phyloP scores from a whole-genome alignment of 2,329 filamentous ascomycete species.

The Fusarium albidum region DNA sequence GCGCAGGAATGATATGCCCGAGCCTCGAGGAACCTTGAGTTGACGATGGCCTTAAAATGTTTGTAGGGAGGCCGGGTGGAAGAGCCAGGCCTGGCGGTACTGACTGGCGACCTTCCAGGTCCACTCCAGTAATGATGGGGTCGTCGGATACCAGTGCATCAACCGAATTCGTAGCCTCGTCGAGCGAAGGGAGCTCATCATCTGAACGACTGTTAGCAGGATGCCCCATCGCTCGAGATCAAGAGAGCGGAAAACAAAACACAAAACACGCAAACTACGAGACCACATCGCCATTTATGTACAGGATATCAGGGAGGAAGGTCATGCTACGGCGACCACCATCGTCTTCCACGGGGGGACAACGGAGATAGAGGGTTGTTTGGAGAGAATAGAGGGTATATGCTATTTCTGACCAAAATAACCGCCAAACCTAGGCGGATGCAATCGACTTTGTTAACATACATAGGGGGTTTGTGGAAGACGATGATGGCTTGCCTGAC shows the following conservation, averaged over 20 bases:
- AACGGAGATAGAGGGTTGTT: slow-evolving; percentile 46
- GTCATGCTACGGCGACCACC: slow-evolving; percentile 66
- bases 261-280: slow-evolving; percentile 38
- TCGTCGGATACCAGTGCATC: slow-evolving; percentile 74
- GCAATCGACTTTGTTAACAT: slow-evolving; percentile 64
- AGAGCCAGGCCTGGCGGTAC: slow-evolving; percentile 44
- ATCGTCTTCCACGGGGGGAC: slow-evolving; percentile 65
- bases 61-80: slow-evolving; percentile 31
- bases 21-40: slow-evolving; percentile 29
- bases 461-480: slow-evolving; percentile 70
- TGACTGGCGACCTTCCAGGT: slow-evolving; percentile 30
- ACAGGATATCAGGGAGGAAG: slow-evolving; percentile 46
- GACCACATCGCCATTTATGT: slow-evolving; percentile 50
- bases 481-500: slow-evolving; percentile 76
- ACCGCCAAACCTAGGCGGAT: slow-evolving; percentile 44
- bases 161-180: slow-evolving; percentile 69
- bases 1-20: slow-evolving; percentile 36
- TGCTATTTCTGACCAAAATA: slow-evolving; percentile 53
- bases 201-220: slow-evolving; percentile 63
- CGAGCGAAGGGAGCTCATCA: slow-evolving; percentile 67
- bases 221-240: slow-evolving; percentile 29
- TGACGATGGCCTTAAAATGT: slow-evolving; percentile 33
- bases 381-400: slow-evolving; percentile 49
- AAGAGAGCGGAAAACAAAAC: slow-evolving; percentile 36
- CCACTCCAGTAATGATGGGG: slow-evolving; percentile 24